Evolutionary conservation across 129 eudicot species (phyloP).

Genomic region (Solidago caesia): DNA sequence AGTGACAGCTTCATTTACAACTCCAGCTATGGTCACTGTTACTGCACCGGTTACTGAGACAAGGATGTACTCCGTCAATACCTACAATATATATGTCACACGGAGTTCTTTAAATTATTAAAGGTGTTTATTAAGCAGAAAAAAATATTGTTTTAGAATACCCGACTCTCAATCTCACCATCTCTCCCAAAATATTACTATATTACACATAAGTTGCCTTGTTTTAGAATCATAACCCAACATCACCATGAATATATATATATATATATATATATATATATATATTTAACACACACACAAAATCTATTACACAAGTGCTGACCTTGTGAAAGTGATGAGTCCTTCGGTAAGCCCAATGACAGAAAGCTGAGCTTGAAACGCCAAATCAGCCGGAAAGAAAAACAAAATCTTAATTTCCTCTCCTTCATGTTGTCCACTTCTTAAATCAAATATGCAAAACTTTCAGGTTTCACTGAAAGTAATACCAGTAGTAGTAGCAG

Average conservation of each 20-base stretch:
- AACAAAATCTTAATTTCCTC: constrained; percentile 88
- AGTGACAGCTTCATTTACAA: constrained; percentile 97
- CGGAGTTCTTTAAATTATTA: background rate
- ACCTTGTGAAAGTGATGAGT: constrained; percentile 96
- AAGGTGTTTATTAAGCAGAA: too few relatives aligned
- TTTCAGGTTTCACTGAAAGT: constrained; percentile 53
- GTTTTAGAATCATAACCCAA: too few relatives aligned
- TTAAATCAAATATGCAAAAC: constrained; percentile 83
- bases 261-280: too few relatives aligned
- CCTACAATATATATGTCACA: constrained; percentile 46
- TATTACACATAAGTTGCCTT: too few relatives aligned
- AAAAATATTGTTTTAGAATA: too few relatives aligned
- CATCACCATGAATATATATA: background rate
- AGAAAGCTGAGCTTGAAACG: constrained; percentile 74
- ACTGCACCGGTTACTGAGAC: constrained; percentile 96
- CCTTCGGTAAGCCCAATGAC: constrained; percentile 97
- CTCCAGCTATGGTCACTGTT: constrained; percentile 97
- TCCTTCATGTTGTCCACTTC: constrained; percentile 94
- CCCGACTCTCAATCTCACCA: too few relatives aligned
- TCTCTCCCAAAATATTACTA: too few relatives aligned
- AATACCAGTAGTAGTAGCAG: background rate
- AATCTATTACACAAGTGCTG: constrained; percentile 10
- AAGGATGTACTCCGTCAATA: constrained; percentile 84
- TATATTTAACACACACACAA: too few relatives aligned
- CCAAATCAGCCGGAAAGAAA: constrained; percentile 81